Evolutionary conservation across 2,329 filamentous ascomycete species (phyloP), one percentile per base, ranked within the genome.

Genomic region (Alternaria sp.): DNA sequence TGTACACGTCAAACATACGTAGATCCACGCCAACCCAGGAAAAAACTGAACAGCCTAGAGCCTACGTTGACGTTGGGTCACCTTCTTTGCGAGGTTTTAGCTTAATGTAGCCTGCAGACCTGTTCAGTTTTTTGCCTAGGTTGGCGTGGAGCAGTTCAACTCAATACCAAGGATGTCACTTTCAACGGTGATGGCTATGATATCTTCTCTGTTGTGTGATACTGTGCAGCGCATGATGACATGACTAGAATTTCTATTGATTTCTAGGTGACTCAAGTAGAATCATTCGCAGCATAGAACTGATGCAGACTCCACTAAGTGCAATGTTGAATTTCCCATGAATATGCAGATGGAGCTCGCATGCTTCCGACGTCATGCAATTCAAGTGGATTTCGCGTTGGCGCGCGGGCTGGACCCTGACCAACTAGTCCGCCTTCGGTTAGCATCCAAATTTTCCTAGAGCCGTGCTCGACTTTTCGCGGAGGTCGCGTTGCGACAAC

Each of bases 381-480:
- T 11, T 5, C 32, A 36, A 9, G 46, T 17, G 46, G 44, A 46
- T 17, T 36, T 23, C 32, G 30, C 19, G 13, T 17, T 52, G 49
- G 19, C 21, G 3, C 21, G 21, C 21, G 21, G 21, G 21, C n/a
- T 36, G 49, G 32, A 36, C 56, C 49, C n/a, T 51, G 56, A 19
- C 32, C 19, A 9, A 28, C 40, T 63, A 63, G 50, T 4, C 61
- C 51, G 1, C 5, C 43, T 52, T 8, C 8, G 46, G 61, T 54
- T 63, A 63, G 61, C 51, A 51, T 23, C 61, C 28, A 56, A 63
- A 63, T 43, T 63, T 63, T 63, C 61, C 26, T n/a, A 45, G 45
- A 55, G 40, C 61, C 46, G 57, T 60, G 61, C 57, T 56, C 46
- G 19, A 60, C 56, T 57, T 66, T 60, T 57, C 56, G 60, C 59